Evolutionary conservation across 345 rosid genomes (phyloP).

Genomic region (Dipteronia sinensis): DNA sequence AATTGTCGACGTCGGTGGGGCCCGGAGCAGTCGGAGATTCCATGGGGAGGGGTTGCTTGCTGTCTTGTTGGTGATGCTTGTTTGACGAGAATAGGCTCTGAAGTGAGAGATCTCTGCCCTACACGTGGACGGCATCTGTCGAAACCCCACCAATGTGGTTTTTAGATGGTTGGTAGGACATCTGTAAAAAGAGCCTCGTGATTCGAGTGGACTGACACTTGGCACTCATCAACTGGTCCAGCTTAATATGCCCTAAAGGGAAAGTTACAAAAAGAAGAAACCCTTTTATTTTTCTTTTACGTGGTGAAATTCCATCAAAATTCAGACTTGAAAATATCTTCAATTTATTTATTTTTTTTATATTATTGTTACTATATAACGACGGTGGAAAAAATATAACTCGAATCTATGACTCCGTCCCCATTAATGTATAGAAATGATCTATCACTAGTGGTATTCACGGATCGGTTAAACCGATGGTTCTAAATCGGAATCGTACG

Average conservation of each 20-base stretch:
- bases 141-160: conserved; percentile 15
- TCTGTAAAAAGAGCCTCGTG: neutral
- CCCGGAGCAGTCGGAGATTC: conserved; percentile 19
- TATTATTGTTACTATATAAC: too few species aligned
- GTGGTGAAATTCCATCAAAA: neutral
- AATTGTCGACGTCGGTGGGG: conserved; percentile 25
- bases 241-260: conserved; percentile 1
- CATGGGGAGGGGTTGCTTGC: conserved; percentile 20
- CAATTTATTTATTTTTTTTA: too few species aligned
- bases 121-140: conserved; percentile 32
- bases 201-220: conserved; percentile 20
- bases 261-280: conserved; percentile 8
- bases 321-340: neutral
- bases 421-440: too few species aligned
- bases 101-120: neutral
- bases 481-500: too few species aligned
- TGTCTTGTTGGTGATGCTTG: conserved; percentile 21
- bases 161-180: conserved; percentile 32
- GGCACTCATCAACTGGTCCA: conserved; percentile 9
- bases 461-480: too few species aligned
- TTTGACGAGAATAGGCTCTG: neutral
- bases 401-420: too few species aligned
- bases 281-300: neutral
- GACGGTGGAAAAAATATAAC: too few species aligned
- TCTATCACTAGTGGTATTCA: too few species aligned